These are phyloP conservation scores for Aspergillus hortae DNA, from an alignment of 2,329 filamentous ascomycete species.

Conservation along the genomic window DNA sequence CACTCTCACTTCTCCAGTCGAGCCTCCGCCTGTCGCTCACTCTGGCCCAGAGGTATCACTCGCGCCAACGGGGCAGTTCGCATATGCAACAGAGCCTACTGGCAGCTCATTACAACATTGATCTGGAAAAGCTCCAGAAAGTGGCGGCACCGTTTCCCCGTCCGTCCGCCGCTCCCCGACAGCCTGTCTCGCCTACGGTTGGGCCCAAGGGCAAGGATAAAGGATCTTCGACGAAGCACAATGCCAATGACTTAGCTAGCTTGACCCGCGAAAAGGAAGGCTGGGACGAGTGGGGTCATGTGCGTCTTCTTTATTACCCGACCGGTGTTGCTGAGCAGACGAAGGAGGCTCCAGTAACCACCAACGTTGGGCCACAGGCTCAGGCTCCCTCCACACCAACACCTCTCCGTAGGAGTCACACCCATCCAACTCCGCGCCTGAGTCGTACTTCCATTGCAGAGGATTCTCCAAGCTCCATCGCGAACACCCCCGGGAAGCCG, in stretches of 20 bases:
- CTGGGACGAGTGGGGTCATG: conserved; percentile 77
- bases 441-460: conserved; percentile 43
- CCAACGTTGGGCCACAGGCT: conserved; percentile 28
- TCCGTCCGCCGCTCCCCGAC: conserved; percentile 53
- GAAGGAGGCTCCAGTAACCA: conserved; percentile 30
- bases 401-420: conserved; percentile 66
- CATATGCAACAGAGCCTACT: conserved; percentile 71
- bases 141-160: conserved; percentile 80
- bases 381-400: conserved; percentile 68
- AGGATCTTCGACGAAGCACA: conserved; percentile 50
- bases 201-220: conserved; percentile 76
- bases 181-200: conserved; percentile 49
- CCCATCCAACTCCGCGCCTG: conserved; percentile 53
- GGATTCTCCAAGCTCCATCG: conserved; percentile 51
- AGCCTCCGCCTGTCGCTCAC: conserved; percentile 79
- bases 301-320: conserved; percentile 77
- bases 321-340: conserved; percentile 29
- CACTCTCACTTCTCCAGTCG: conserved; percentile 70
- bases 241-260: conserved; percentile 79
- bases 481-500: conserved; percentile 33
- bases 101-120: conserved; percentile 74
- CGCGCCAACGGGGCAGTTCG: conserved; percentile 70
- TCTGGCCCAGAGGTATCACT: conserved; percentile 88
- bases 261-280: conserved; percentile 58
- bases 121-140: conserved; percentile 75